Base-by-base conservation (phyloP, 768 basidiomycete species). In the Kwoniella pini region DNA sequence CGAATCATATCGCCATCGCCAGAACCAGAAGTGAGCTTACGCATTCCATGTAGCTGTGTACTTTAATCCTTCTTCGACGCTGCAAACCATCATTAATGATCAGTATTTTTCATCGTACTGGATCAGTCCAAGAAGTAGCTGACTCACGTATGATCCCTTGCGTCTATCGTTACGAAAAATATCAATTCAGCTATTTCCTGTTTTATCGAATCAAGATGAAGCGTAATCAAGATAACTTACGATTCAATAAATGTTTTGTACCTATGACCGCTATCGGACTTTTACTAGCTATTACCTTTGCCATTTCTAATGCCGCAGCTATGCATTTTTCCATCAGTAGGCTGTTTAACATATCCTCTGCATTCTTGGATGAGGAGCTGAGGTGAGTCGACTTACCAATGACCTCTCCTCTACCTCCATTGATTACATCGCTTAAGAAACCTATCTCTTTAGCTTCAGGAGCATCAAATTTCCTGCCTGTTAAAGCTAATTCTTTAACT, bases 181-280 rank as follows among this genome's bases (percentile, higher is more conserved):
- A 5, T 27, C 48, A 15, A 30, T 50, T 40, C 22, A 39, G 36
- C 15, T n/a, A n/a, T n/a, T n/a, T n/a, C n/a, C n/a, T n/a, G n/a
- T n/a, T 5, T 54, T 22, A 42, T 15, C 33, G 26, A 17, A 12
- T 28, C 10, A 26, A 26, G 9, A 4, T 44, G 33, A 36, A 5
- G 11, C 21, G 7, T 36, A 15, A 15, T 42, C 19, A 42, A 6
- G 11, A 7, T 6, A 6, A 62, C 72, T 60, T 38, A 75, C 72
- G 90, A 13, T 84, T 81, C 49, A 95, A 80, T 0, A 94, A 77
- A 58, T 85, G 85, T 80, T 95, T 96, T 5, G 90, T 87, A 1
- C 88, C 85, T 0, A 83, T 65, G 0, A 90, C 85, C 0, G 91
- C 92, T 2, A 94, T 79, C 0, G 92, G 92, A 31, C 87, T 88